Evolutionary conservation across 768 basidiomycete species (phyloP).

Genomic region (Tephrocybe sp.): DNA sequence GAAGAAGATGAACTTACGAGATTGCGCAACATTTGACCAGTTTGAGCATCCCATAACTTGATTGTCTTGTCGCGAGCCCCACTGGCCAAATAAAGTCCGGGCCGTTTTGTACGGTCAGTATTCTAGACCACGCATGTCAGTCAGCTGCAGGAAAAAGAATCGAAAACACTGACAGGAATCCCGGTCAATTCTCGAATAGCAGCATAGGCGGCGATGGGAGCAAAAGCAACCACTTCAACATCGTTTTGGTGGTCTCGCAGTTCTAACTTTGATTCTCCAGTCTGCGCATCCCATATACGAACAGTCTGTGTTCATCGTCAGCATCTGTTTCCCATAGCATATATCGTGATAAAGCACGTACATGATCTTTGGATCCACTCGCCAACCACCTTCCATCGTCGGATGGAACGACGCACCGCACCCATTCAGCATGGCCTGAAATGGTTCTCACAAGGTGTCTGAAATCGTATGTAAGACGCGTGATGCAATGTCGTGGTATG

Average conservation of each 20-base stretch:
- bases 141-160: conserved; percentile 3
- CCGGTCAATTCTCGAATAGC: conserved; percentile 79
- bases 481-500: neutral
- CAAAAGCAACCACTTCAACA: conserved; percentile 80
- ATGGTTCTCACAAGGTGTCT: conserved; percentile 80
- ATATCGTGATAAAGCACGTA: conserved; percentile 31
- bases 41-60: conserved; percentile 86
- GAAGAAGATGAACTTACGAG: conserved; percentile 50
- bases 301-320: conserved; percentile 54
- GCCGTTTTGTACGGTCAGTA: conserved; percentile 50
- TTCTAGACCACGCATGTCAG: conserved; percentile 33
- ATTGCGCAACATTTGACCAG: conserved; percentile 78
- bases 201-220: conserved; percentile 71
- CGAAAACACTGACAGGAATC: conserved; percentile 49
- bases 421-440: conserved; percentile 82
- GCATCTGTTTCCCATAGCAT: conserved; percentile 12
- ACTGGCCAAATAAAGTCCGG: conserved; percentile 67
- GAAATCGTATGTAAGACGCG: conserved; percentile 14
- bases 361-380: conserved; percentile 88
- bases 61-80: conserved; percentile 91
- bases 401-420: conserved; percentile 65
- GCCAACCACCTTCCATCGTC: conserved; percentile 73
- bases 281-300: conserved; percentile 70
- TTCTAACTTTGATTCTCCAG: conserved; percentile 78
- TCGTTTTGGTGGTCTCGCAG: conserved; percentile 87